A percentile compares a stretch with the other conserved stretches of the same genome.
phyloP scores from a whole-genome alignment of 2,329 filamentous ascomycete genomes.

The Cladophialophora chaetospira region DNA sequence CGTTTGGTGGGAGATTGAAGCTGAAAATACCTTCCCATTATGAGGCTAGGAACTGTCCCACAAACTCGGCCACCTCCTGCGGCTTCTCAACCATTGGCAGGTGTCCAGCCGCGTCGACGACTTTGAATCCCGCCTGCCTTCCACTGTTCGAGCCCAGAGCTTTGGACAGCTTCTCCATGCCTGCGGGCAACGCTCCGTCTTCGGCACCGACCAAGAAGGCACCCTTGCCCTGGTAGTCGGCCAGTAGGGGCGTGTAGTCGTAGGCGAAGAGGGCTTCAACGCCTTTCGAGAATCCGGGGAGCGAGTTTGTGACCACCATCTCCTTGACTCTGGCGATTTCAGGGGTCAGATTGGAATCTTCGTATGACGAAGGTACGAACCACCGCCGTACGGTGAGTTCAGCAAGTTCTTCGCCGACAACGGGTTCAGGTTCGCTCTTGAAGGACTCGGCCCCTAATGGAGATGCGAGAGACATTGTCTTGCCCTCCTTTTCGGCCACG shows the following conservation, averaged over 20 bases:
- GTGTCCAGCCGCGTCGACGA: constrained; percentile 73
- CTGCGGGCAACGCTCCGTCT: constrained; percentile 74
- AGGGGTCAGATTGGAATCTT: constrained; percentile 49
- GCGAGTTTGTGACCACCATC: constrained; percentile 69
- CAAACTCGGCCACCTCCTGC: constrained; percentile 41
- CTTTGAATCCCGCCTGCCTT: constrained; percentile 59
- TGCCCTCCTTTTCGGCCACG: constrained; percentile 61
- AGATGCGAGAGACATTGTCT: constrained; percentile 25
- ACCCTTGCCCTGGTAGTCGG: constrained; percentile 11
- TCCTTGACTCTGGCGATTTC: constrained; percentile 62
- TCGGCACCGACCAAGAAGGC: constrained; percentile 18
- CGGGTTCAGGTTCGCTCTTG: constrained; percentile 50
- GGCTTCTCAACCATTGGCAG: constrained; percentile 82
- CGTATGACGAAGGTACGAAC: constrained; percentile 67
- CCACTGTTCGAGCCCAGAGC: constrained; percentile 66
- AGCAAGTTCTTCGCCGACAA: constrained; percentile 67
- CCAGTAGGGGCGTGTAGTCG: constrained; percentile 16
- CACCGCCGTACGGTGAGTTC: constrained; percentile 72
- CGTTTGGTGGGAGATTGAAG: too few relatives aligned
- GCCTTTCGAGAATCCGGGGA: constrained; percentile 61
- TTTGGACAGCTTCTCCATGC: constrained; percentile 60
- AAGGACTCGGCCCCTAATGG: constrained; percentile 30
- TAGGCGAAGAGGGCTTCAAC: constrained; percentile 17
- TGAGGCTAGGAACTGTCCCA: constrained; percentile 16
- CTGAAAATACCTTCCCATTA: too few relatives aligned